These are phyloP conservation scores for Colletotrichum destructivum DNA, from an alignment of 2,329 filamentous ascomycete genomes.

Conservation along the genomic window DNA sequence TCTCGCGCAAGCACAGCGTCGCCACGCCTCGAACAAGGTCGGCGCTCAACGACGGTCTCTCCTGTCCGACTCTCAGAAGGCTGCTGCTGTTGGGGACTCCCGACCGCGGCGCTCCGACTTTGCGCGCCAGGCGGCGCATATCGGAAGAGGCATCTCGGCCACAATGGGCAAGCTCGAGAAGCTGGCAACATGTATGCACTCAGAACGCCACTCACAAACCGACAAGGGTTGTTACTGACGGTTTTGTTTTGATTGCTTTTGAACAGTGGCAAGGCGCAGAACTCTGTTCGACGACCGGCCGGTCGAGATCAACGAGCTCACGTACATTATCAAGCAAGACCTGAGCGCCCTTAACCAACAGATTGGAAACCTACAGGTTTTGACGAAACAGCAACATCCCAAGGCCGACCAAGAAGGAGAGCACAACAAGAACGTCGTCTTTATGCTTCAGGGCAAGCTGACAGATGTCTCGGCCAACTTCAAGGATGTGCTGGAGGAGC, in stretches of 20 bases:
- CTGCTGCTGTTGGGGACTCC: conserved; percentile 68
- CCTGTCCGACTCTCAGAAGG: conserved; percentile 81
- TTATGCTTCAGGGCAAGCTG: conserved; percentile 90
- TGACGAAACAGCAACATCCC: conserved; percentile 84
- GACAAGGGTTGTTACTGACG: conserved; percentile 21
- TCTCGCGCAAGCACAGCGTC: conserved; percentile 86
- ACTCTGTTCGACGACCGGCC: conserved; percentile 97
- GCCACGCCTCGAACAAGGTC: conserved; percentile 82
- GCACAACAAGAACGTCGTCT: conserved; percentile 97
- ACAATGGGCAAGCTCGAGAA: conserved; percentile 98
- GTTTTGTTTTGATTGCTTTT: too few relatives aligned
- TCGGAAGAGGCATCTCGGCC: conserved; percentile 89
- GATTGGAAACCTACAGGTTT: conserved; percentile 84
- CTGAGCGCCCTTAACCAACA: conserved; percentile 87
- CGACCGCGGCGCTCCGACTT: conserved; percentile 86
- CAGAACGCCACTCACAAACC: too few relatives aligned
- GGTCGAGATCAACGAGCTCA: conserved; percentile 93
- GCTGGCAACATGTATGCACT: conserved; percentile 80
- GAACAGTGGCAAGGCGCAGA: conserved; percentile 89
- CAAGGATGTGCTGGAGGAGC: conserved; percentile 95
- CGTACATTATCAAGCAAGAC: conserved; percentile 97
- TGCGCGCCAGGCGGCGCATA: conserved; percentile 90
- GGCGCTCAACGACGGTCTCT: conserved; percentile 86
- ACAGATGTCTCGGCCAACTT: conserved; percentile 93
- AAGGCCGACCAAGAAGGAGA: conserved; percentile 87